These are phyloP conservation scores for Solanum piurae DNA, from an alignment of 257 asterid species.

Conservation along the genomic window DNA sequence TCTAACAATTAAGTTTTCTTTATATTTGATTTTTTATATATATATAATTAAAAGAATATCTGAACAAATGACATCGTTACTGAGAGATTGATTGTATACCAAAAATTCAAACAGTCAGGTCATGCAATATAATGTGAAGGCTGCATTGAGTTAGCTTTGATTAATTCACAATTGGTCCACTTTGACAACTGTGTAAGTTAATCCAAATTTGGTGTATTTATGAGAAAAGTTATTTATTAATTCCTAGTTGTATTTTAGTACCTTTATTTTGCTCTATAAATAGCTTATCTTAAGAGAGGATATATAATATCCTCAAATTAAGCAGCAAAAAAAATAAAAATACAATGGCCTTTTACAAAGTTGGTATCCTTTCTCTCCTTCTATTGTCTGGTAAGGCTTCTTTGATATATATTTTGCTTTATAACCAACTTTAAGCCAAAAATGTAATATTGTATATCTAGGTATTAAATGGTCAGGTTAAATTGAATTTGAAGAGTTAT, in stretches of 20 bases:
- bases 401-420: neutral
- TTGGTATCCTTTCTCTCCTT: neutral
- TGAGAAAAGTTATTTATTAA: neutral
- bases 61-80: fast-evolving
- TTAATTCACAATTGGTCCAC: neutral
- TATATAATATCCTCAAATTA: neutral
- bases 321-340: neutral
- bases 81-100: neutral
- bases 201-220: neutral
- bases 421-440: neutral
- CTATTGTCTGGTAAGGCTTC: neutral
- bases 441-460: neutral
- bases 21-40: too few relatives aligned
- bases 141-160: neutral
- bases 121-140: neutral
- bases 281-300: neutral
- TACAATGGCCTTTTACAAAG: neutral
- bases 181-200: neutral
- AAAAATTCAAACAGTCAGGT: neutral
- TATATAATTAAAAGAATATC: neutral
- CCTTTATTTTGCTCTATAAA: neutral
- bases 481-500: neutral
- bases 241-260: neutral
- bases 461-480: too few relatives aligned
- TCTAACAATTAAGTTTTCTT: too few relatives aligned